Base-by-base conservation (phyloP, 2,329 filamentous ascomycete species). In the Ophiostoma pallidulum region DNA sequence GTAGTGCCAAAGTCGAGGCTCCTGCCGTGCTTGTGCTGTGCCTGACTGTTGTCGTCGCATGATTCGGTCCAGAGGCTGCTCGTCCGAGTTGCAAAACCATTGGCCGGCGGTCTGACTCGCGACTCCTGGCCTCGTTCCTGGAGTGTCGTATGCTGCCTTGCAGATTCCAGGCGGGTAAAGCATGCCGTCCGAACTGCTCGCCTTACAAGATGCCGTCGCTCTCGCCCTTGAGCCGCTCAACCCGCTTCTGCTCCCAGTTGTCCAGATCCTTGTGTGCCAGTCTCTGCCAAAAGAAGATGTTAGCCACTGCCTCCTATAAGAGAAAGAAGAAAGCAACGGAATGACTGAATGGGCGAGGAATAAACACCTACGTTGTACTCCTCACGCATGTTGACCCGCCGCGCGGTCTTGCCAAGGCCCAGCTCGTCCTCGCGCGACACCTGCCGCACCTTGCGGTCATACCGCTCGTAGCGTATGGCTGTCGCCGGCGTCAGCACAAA, bases 401-500 rank as follows among this genome's bases (percentile, higher is more conserved):
- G 75, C 55, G 74, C 77, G 45, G 69, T 72, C 66, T 81, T 84
- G 44, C 86, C 82, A 46, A 97, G 74, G 12, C 87, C 82, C 63
- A 98, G 72, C 58, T 87, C 86, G 64, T 98, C 89, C 50, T 96
- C 86, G 58, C 85, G 80, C 51, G 78, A 85, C 68, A 97, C 66
- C 67, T 90, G 85, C 59, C 85, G 78, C 51, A 96, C 87, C 68
- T 87, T 91, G 53, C 88, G 80, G 63, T 98, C 92, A 61, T 96
- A 82, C 53, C 86, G 80, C 69, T 98, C 92, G 67, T 97, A 98
- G 50, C 94, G 79, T 41, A 98, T 73, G 13, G 94, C 92, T 19
- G 94, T 91, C 5, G 91, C 92, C 1, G 91, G 92, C 0, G 92
- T 97, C 41, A 98, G 76, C 58, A 94, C 85, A 66, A 98, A 98